Conservation (phyloP, 768 basidiomycete genomes). For the Amanita inopinata region DNA sequence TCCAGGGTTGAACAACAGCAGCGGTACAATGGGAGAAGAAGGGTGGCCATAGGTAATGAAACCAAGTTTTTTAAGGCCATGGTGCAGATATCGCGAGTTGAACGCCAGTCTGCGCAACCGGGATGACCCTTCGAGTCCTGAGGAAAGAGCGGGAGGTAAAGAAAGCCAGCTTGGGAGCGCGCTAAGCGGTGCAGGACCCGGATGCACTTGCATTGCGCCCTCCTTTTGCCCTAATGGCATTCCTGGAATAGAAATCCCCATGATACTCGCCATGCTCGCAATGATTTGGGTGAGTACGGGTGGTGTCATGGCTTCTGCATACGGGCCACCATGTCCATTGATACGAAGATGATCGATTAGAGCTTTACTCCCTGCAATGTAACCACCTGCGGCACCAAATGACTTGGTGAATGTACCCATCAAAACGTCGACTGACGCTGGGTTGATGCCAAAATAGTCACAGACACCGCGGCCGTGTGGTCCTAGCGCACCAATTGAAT, state of each 20-base stretch:
- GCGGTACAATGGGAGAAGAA: constrained; percentile 87
- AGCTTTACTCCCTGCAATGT: constrained; percentile 76
- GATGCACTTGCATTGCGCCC: constrained; percentile 25
- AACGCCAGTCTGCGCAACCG: constrained; percentile 87
- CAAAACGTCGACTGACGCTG: constrained; percentile 76
- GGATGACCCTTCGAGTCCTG: constrained; percentile 75
- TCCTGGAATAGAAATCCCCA: constrained; percentile 56
- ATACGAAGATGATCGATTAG: constrained; percentile 78
- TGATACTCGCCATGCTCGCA: constrained; percentile 92
- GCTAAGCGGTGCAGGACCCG: constrained; percentile 59
- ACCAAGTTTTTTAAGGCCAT: constrained; percentile 79
- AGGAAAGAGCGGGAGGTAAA: constrained; percentile 61
- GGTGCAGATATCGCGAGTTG: constrained; percentile 88
- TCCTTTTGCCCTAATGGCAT: constrained; percentile 29
- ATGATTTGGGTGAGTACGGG: constrained; percentile 86
- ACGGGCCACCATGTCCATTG: constrained; percentile 70
- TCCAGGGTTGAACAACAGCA: constrained; percentile 86
- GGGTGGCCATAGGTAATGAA: constrained; percentile 95
- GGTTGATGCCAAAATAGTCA: constrained; percentile 86
- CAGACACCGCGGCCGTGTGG: constrained; percentile 91
- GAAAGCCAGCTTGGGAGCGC: constrained; percentile 71
- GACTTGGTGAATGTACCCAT: constrained; percentile 99
- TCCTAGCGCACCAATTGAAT: constrained; percentile 93
- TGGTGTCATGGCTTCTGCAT: constrained; percentile 87
- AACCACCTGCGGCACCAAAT: constrained; percentile 91